Percentiles rank a stretch among this genome's conserved stretches.
phyloP scores from a whole-genome alignment of 495 filamentous ascomycete species.

The Hyaloscypha hepaticicola region DNA sequence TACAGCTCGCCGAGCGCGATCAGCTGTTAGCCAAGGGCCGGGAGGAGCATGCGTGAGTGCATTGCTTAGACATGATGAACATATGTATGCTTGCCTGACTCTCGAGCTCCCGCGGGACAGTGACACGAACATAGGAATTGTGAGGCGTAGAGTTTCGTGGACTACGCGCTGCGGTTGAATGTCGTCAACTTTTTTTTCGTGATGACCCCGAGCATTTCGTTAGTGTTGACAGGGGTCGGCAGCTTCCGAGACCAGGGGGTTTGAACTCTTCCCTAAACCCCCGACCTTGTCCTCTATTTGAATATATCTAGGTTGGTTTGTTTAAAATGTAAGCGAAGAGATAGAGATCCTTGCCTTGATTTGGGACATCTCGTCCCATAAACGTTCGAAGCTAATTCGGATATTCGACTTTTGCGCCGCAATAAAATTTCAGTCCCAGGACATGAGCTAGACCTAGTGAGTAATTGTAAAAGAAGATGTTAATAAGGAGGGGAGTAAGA shows the following conservation, averaged over 20 bases:
- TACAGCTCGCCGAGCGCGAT: neutral
- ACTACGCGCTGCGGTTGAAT: neutral
- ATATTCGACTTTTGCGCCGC: no score
- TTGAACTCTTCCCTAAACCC: no score
- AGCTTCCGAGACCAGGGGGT: neutral
- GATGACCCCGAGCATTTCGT: neutral
- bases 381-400: no score
- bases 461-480: no score
- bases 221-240: neutral
- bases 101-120: conserved; percentile 20
- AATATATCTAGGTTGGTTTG: no score
- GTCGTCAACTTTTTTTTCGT: neutral
- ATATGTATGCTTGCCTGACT: conserved; percentile 19
- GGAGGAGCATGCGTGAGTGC: conserved; percentile 2
- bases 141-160: neutral
- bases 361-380: no score
- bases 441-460: no score
- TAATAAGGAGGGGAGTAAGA: no score
- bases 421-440: no score
- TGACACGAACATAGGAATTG: conserved; percentile 23
- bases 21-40: neutral
- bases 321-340: neutral
- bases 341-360: no score
- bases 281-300: neutral
- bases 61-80: conserved; percentile 25